A percentile compares a stretch with the other conserved stretches of the same genome.
phyloP scores from a whole-genome alignment of 495 filamentous ascomycete genomes.

The Daldinia caldariorum region DNA sequence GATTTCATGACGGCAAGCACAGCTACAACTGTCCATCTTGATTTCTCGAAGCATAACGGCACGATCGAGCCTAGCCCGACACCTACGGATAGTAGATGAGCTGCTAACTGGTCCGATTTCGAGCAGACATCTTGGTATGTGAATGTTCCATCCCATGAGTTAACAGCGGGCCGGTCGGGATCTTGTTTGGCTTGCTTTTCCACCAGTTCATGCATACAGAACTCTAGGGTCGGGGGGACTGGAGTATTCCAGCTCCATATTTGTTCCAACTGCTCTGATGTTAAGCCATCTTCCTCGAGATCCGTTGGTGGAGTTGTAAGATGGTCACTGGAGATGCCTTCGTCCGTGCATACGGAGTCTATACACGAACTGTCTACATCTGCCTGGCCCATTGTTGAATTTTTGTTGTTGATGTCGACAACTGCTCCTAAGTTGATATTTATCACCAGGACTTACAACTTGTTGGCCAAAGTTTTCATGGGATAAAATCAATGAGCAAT shows the following conservation, averaged over 20 bases:
- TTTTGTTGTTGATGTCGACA: not conserved
- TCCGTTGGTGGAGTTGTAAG: slow-evolving; percentile 47
- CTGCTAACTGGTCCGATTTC: slow-evolving; percentile 60
- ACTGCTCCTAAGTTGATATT: slow-evolving; percentile 7
- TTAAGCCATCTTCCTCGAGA: slow-evolving; percentile 44
- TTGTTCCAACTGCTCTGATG: slow-evolving; percentile 45
- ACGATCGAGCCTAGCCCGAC: slow-evolving; percentile 59
- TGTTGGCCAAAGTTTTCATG: not conserved
- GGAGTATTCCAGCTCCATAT: slow-evolving; percentile 55
- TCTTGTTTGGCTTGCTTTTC: slow-evolving; percentile 42
- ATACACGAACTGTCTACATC: slow-evolving; percentile 27
- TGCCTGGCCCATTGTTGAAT: slow-evolving; percentile 28
- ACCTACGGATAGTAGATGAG: slow-evolving; percentile 52
- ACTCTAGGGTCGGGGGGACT: slow-evolving; percentile 50
- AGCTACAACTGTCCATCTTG: slow-evolving; percentile 61
- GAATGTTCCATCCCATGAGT: slow-evolving; percentile 68
- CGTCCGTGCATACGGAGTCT: slow-evolving; percentile 39
- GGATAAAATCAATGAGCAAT: slow-evolving; percentile 7
- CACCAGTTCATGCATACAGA: slow-evolving; percentile 56
- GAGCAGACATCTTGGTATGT: slow-evolving; percentile 65
- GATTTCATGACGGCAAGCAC: slow-evolving; percentile 65
- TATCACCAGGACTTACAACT: slow-evolving; percentile 2
- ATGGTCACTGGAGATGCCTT: slow-evolving; percentile 36
- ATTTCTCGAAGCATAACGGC: slow-evolving; percentile 67
- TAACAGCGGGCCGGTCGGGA: slow-evolving; percentile 49